Evolutionary conservation across 1,284 basidiomycete genomes (phyloP), one percentile per base, ranked within the genome.

Genomic region (Stygiomarasmius scandens): DNA sequence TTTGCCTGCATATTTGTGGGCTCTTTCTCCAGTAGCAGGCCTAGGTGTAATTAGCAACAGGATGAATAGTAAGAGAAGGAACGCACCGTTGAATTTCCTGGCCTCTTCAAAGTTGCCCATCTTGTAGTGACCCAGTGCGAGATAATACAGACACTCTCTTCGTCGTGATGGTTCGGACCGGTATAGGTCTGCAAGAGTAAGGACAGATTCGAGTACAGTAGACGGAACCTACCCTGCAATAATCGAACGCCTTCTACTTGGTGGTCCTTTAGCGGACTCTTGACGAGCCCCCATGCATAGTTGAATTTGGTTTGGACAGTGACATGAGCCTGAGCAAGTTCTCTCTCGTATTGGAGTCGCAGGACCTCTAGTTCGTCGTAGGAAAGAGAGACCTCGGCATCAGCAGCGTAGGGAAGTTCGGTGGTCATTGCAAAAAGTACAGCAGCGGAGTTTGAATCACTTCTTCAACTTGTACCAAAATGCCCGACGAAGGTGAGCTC

Each of bases 301-400:
- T 99, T 99, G 81, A 99, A 99, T 75, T 95, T 97, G 53, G 95
- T 96, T 77, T 99, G 97, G 2, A 92, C 86, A 2, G 94, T 95
- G 57, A 97, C 85, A 72, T 98, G 95, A 41, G 88, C 86, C 63
- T 93, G 87, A 2, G 84, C 77, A 25, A 88, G 79, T 72, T 98
- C 95, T 72, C 89, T 92, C 79, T 94, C 86, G 75, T 96, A 96
- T 70, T 98, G 96, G 58, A 84, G 69, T 57, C 87, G 80, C 46
- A 98, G 78, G 9, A 96, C 93, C 76, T 94, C 89, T 27, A 98
- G 83, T 74, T 98, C 95, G 64, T 96, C 93, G 69, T 86, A 94
- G 2, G 89, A 85, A 24, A 98, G 79, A 5, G 94, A 94, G 49
- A 90, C 84, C 71, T 96, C 89, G 9, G 95, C 96, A 71, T 98